Evolutionary conservation across 176 grass and related monocot genomes (phyloP).

Genomic region (Panicum miliaceum): DNA sequence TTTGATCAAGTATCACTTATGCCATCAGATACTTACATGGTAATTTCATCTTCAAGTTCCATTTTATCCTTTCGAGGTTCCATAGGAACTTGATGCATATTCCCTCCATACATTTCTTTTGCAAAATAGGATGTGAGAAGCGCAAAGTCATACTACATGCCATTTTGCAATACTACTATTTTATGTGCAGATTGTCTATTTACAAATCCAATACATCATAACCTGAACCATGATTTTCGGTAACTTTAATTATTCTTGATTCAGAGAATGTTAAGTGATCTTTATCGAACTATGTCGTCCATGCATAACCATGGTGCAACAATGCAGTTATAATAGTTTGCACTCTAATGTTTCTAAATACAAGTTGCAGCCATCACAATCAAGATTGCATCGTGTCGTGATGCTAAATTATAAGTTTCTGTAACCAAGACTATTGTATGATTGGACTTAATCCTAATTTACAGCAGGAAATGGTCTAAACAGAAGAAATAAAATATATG

Average conservation of each 20-base stretch:
- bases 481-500: constrained; percentile 23
- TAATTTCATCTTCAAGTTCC: constrained; percentile 41
- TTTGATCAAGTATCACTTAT: constrained; percentile 97
- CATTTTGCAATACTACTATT: background rate
- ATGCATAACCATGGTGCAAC: background rate
- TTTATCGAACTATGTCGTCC: background rate
- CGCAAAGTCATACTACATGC: background rate
- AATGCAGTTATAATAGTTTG: constrained; percentile 25
- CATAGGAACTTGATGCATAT: background rate
- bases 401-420: background rate
- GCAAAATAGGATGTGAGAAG: constrained; percentile 18
- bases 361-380: constrained; percentile 1
- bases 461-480: background rate
- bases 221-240: constrained; percentile 23
- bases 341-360: constrained; percentile 18
- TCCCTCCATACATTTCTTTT: constrained; percentile 14
- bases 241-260: constrained; percentile 20
- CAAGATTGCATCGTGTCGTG: constrained; percentile 21
- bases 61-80: constrained; percentile 9
- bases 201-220: constrained; percentile 25
- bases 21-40: constrained; percentile 82
- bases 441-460: constrained; percentile 1
- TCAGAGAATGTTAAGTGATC: background rate
- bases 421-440: background rate
- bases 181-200: background rate